phyloP scores from a whole-genome alignment of 139 green algal species.

The Chloropicon primus region DNA sequence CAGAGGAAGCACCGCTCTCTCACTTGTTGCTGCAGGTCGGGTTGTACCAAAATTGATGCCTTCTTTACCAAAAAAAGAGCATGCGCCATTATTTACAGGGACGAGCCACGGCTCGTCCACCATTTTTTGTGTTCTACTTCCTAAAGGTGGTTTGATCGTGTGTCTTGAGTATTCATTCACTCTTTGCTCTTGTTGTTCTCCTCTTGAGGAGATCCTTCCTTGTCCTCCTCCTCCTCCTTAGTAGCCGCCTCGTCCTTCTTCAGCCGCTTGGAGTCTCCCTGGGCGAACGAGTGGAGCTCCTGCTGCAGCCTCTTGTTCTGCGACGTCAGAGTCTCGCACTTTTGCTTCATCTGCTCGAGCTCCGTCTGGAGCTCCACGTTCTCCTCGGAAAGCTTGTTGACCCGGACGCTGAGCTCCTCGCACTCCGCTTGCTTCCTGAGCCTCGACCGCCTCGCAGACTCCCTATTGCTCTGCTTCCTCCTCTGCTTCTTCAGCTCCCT shows the following conservation, averaged over 20 bases:
- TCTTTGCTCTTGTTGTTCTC: no score
- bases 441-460: constrained; percentile 61
- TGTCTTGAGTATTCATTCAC: no score
- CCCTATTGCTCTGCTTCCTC: constrained; percentile 80
- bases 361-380: constrained; percentile 22
- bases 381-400: constrained; percentile 28
- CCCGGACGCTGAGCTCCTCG: constrained; percentile 36
- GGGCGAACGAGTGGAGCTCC: background rate
- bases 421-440: constrained; percentile 76
- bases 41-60: no score
- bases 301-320: background rate
- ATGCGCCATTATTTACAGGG: no score
- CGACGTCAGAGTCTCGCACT: background rate
- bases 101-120: no score
- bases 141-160: no score
- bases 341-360: constrained; percentile 9
- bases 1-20: no score
- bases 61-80: no score
- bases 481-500: constrained; percentile 60
- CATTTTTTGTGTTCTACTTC: no score
- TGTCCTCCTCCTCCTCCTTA: background rate
- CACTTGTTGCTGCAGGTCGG: no score
- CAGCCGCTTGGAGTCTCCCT: background rate
- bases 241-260: background rate
- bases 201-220: no score